These are phyloP conservation scores for Microdochium paspali DNA, from an alignment of 2,329 filamentous ascomycete genomes.

Conservation along the genomic window DNA sequence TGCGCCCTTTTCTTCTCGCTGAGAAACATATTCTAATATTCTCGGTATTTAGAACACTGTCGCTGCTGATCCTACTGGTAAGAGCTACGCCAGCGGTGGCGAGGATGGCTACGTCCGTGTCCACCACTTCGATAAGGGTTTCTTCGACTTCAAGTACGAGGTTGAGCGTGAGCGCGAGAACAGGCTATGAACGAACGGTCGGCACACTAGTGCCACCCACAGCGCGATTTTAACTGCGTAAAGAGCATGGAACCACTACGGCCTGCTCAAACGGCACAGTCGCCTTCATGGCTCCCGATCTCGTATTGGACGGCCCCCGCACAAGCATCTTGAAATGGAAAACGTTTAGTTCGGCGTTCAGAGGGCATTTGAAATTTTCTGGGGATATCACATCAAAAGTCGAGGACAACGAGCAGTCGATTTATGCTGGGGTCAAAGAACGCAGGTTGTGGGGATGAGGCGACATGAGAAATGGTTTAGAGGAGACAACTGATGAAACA, in stretches of 20 bases:
- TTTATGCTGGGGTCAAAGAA: background rate
- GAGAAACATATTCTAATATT: no score
- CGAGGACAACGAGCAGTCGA: background rate
- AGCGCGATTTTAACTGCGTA: background rate
- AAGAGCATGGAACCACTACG: background rate
- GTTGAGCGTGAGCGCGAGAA: conserved; percentile 76
- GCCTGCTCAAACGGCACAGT: no score
- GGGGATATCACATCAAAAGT: background rate
- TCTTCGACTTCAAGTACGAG: conserved; percentile 98
- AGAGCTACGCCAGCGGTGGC: conserved; percentile 87
- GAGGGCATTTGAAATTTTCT: conserved; percentile 1
- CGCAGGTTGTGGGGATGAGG: no score
- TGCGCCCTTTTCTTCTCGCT: background rate
- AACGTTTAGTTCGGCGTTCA: conserved; percentile 4
- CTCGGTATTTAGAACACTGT: conserved; percentile 74
- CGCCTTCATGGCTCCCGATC: no score
- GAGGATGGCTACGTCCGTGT: conserved; percentile 98
- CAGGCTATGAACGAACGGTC: conserved; percentile 10
- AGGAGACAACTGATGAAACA: no score
- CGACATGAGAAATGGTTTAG: no score
- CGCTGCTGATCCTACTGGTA: conserved; percentile 83
- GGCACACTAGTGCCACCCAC: background rate
- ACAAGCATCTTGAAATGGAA: background rate
- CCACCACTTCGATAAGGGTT: conserved; percentile 97
- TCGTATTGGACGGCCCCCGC: background rate